Conservation (phyloP, 352 stramenopile species). For the Halophytophthora polymorphica region DNA sequence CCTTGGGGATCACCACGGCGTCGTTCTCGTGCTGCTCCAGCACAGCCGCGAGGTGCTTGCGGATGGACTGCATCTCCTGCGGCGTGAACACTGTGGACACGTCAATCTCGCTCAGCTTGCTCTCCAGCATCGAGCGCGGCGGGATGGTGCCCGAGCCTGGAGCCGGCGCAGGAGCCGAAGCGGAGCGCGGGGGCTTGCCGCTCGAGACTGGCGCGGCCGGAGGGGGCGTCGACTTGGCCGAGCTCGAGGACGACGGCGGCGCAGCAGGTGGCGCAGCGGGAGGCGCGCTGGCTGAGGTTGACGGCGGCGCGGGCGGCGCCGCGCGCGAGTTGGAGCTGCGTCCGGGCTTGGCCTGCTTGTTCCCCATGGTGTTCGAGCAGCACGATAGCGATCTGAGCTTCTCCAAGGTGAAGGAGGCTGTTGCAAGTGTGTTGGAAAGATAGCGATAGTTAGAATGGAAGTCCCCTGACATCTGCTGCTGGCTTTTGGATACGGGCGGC, state of each 20-base stretch:
- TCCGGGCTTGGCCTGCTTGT: slow-evolving; percentile 77
- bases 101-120: slow-evolving; percentile 71
- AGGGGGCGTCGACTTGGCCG: slow-evolving; percentile 3
- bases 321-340: slow-evolving; percentile 19
- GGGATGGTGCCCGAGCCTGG: too few species aligned
- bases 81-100: slow-evolving; percentile 71
- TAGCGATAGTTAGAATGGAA: neutral
- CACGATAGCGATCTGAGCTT: neutral
- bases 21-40: slow-evolving; percentile 67
- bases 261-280: slow-evolving; percentile 4
- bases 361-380: slow-evolving; percentile 47
- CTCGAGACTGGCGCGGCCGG: slow-evolving; percentile 1
- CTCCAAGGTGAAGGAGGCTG: neutral
- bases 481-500: neutral
- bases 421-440: neutral
- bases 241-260: slow-evolving; percentile 3
- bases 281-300: slow-evolving; percentile 5
- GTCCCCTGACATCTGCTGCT: neutral
- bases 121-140: slow-evolving; percentile 48
- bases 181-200: slow-evolving; percentile 6
- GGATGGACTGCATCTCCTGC: slow-evolving; percentile 77
- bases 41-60: slow-evolving; percentile 67
- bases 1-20: slow-evolving; percentile 73
- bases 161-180: slow-evolving; percentile 9
- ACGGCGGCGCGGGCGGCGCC: slow-evolving; percentile 4